These are phyloP conservation scores for Pythium coloratum DNA, from an alignment of 352 stramenopile genomes.

Conservation along the genomic window DNA sequence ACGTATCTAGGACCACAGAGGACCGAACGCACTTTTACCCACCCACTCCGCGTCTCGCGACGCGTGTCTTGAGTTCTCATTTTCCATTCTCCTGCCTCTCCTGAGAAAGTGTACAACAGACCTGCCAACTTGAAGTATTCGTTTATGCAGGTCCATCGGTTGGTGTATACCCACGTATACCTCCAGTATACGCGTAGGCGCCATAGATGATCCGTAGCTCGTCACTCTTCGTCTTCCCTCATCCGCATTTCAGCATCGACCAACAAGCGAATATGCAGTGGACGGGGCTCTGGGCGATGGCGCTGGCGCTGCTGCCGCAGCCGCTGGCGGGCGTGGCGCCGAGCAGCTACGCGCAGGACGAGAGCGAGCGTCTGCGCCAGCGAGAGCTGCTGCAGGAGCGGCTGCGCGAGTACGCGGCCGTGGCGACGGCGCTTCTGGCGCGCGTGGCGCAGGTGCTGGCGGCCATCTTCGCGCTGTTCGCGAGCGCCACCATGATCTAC, in stretches of 20 bases:
- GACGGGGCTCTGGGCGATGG: conserved; percentile 54
- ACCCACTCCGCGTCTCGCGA: too few species aligned
- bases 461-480: conserved; percentile 47
- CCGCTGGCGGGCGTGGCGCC: conserved; percentile 31
- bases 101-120: too few species aligned
- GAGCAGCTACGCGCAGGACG: conserved; percentile 28
- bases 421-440: conserved; percentile 38
- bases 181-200: conserved; percentile 3
- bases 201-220: conserved; percentile 10
- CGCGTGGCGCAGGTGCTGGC: conserved; percentile 34
- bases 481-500: conserved; percentile 64
- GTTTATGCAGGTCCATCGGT: background rate
- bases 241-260: too few species aligned
- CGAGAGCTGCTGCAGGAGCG: conserved; percentile 40
- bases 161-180: conserved; percentile 4
- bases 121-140: background rate
- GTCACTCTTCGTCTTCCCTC: conserved; percentile 4
- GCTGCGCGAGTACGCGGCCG: conserved; percentile 32
- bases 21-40: too few species aligned
- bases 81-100: too few species aligned
- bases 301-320: conserved; percentile 53
- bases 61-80: too few species aligned
- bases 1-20: too few species aligned
- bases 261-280: conserved; percentile 11
- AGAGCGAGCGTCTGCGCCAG: conserved; percentile 46